Base-by-base conservation (phyloP, 345 rosid species). In the Odontarrhena argentea region DNA sequence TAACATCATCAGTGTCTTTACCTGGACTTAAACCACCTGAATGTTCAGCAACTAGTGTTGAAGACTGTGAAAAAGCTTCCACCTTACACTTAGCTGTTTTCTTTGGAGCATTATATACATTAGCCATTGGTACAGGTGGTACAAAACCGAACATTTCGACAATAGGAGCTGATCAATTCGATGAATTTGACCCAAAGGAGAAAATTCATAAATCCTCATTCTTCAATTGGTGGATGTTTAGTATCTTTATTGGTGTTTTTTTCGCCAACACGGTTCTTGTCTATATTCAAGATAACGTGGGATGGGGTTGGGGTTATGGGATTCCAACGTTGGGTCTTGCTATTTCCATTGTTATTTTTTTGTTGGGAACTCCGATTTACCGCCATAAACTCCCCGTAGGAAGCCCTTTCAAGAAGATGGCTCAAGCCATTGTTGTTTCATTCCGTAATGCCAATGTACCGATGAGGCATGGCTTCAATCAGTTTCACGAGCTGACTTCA, bases 201-300 rank as follows among this genome's bases (percentile, higher is more conserved):
- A 87, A 86, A 76, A 61, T 45, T 44, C 79, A 85, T 1, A 92
- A 89, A 79, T 84, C 83, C 8, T 89, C 98, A 38, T 92, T 89
- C 82, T 92, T 92, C 89, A 92, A 92, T 40, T 92, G 96, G 98
- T 92, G 98, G 96, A 82, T 89, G 96, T 89, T 92, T 69, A 79
- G 92, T 79, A 85, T 89, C 44, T 89, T 92, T 76, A 80, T 80
- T 38, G 98, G 98, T 7, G 81, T 89, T 10, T 80, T 92, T 32
- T 86, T 89, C 53, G 91, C 98, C 26, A 85, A 86, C 83, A 87
- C 96, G 0, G 51, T 82, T 4, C 91, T 89, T 25, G 93, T 92
- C 5, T 92, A 89, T 65, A 65, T 89, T 45, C 97, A 92, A 71
- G 98, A 92, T 69, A 86, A 86, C 35, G 89, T 92, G 0, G 97